phyloP scores from a whole-genome alignment of 805 yeast genomes.

The Candida pseudofarinosa region DNA sequence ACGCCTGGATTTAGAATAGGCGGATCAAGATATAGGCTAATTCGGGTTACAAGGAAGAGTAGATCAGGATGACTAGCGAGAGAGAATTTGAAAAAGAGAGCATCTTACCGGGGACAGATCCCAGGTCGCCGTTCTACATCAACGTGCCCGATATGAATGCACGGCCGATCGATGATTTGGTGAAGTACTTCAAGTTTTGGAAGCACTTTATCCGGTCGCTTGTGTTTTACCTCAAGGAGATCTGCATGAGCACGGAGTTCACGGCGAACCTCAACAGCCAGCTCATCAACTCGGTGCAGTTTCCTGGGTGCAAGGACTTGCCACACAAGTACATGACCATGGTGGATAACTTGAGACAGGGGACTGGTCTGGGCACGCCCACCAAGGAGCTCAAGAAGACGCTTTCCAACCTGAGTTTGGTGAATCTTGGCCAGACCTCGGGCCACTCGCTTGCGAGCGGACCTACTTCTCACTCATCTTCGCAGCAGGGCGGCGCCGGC shows the following conservation, averaged over 20 bases:
- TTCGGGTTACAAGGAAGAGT: neutral
- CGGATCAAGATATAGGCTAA: neutral
- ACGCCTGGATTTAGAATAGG: neutral
- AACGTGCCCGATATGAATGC: conserved; percentile 37
- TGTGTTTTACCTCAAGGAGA: conserved; percentile 36
- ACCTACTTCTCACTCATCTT: neutral
- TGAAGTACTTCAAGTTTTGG: conserved; percentile 38
- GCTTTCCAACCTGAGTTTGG: conserved; percentile 24
- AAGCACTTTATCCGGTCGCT: conserved; percentile 36
- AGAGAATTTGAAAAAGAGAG: conserved; percentile 11
- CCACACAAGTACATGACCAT: conserved; percentile 13
- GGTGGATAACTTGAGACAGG: neutral
- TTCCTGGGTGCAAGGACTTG: conserved; percentile 44
- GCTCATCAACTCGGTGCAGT: conserved; percentile 33
- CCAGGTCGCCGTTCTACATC: conserved; percentile 33
- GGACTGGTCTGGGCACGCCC: conserved; percentile 5
- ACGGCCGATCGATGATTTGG: conserved; percentile 36
- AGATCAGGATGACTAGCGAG: neutral
- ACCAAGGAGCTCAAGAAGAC: conserved; percentile 16
- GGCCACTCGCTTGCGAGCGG: neutral
- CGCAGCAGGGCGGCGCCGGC: neutral
- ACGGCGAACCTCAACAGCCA: conserved; percentile 33
- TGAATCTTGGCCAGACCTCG: conserved; percentile 2
- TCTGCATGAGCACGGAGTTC: conserved; percentile 48
- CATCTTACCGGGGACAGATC: conserved; percentile 30